Evolutionary conservation across 2,329 filamentous ascomycete genomes (phyloP).

Genomic region (Acarospora socialis): DNA sequence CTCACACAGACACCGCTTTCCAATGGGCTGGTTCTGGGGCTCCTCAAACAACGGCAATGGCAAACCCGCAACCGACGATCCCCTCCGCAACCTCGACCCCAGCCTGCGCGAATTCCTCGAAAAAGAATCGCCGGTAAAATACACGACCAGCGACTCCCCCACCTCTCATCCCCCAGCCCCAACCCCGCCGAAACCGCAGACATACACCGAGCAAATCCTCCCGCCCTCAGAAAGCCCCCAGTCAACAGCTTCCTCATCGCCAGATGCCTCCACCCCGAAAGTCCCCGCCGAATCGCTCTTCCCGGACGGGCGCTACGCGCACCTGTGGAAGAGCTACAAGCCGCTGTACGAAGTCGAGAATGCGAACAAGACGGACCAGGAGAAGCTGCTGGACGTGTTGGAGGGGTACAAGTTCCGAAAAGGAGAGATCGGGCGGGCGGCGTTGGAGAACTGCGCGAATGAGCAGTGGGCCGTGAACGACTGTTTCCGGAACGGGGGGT

Average conservation of each 20-base stretch:
- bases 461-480: conserved; percentile 71
- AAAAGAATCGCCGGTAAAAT: conserved; percentile 65
- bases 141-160: conserved; percentile 27
- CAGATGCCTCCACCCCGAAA: conserved; percentile 13
- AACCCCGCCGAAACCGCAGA: conserved; percentile 6
- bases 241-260: conserved; percentile 13
- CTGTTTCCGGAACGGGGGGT: conserved; percentile 63
- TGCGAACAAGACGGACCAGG: conserved; percentile 58
- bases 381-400: conserved; percentile 66
- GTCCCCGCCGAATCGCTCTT: conserved; percentile 42
- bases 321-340: conserved; percentile 86
- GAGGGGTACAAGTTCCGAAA: conserved; percentile 75
- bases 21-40: conserved; percentile 53
- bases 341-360: conserved; percentile 56
- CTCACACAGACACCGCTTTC: conserved; percentile 1
- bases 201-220: conserved; percentile 9
- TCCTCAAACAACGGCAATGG: conserved; percentile 27
- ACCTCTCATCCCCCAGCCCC: conserved; percentile 13
- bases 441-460: conserved; percentile 83
- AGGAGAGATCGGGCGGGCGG: conserved; percentile 60
- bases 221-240: conserved; percentile 6
- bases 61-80: conserved; percentile 39
- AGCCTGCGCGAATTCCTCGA: conserved; percentile 72
- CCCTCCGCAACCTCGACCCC: conserved; percentile 64
- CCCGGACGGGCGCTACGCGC: conserved; percentile 59